A percentile compares a stretch with the other conserved stretches of the same genome.
Evolutionary conservation across 306 rosid species (phyloP).

Genomic region (Medicago lupulina): DNA sequence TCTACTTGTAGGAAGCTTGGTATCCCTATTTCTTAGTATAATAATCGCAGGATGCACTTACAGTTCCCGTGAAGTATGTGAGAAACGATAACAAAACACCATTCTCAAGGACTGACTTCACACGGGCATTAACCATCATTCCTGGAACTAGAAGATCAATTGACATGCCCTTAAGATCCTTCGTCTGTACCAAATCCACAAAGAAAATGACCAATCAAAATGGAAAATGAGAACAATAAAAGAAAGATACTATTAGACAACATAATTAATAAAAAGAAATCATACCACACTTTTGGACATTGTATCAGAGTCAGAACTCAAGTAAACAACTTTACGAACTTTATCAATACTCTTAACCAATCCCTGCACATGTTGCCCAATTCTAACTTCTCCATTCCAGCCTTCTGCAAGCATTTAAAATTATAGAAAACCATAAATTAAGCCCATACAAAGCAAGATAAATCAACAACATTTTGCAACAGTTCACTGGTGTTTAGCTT

Average conservation of each 20-base stretch:
- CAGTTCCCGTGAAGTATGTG: slow-evolving; percentile 94
- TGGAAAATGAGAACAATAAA: slow-evolving; percentile 26
- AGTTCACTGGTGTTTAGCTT: slow-evolving; percentile 48
- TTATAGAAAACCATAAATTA: not conserved
- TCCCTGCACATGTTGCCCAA: slow-evolving; percentile 81
- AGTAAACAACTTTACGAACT: slow-evolving; percentile 75
- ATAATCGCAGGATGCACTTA: slow-evolving; percentile 51
- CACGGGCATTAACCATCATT: slow-evolving; percentile 88
- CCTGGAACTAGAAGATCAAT: slow-evolving; percentile 94
- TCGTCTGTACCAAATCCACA: slow-evolving; percentile 62
- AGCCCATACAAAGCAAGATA: slow-evolving; percentile 29
- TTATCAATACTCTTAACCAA: slow-evolving; percentile 79
- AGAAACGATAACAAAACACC: slow-evolving; percentile 92
- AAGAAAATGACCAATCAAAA: slow-evolving; percentile 33
- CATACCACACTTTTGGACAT: slow-evolving; percentile 84
- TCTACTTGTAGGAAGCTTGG: slow-evolving; percentile 5
- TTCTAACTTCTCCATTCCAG: slow-evolving; percentile 49
- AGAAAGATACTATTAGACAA: not conserved
- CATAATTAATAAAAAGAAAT: slow-evolving; percentile 16
- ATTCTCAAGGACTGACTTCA: slow-evolving; percentile 84
- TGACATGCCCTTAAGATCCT: slow-evolving; percentile 88
- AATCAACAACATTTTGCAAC: slow-evolving; percentile 27
- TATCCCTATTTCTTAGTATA: slow-evolving; percentile 1
- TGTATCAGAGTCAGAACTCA: slow-evolving; percentile 69
- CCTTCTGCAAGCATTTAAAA: slow-evolving; percentile 50